A percentile compares a stretch with the other conserved stretches of the same genome.
These are phyloP conservation scores for Phytophthora boehmeriae DNA, from an alignment of 352 stramenopile species.

Conservation along the genomic window DNA sequence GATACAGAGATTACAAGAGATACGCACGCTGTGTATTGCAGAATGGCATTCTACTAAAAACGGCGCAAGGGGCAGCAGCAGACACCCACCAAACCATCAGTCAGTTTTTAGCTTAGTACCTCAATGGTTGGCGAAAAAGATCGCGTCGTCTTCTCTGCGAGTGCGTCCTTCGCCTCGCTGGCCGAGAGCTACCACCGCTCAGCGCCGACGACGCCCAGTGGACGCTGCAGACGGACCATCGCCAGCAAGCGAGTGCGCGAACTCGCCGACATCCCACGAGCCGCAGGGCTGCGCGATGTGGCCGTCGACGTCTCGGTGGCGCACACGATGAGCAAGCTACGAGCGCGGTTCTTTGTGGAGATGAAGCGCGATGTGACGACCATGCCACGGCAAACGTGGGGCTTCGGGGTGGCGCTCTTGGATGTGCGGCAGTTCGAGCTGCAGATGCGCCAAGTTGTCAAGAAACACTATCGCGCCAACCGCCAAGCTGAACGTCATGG, in stretches of 20 bases:
- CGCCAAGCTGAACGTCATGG: conserved; percentile 29
- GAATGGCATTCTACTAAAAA: not conserved
- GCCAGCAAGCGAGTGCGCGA: conserved; percentile 40
- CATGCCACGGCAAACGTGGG: conserved; percentile 34
- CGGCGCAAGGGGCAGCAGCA: conserved; percentile 3
- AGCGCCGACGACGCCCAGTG: conserved; percentile 11
- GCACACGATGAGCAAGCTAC: conserved; percentile 49
- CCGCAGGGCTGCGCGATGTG: conserved; percentile 57
- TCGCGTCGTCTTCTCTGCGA: conserved; percentile 21
- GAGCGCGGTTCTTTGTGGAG: conserved; percentile 61
- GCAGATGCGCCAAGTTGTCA: conserved; percentile 41
- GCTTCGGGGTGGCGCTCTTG: conserved; percentile 42
- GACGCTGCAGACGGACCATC: conserved; percentile 11
- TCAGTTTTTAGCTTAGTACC: not conserved
- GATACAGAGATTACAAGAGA: not conserved
- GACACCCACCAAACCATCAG: conserved; percentile 27
- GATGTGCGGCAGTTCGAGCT: conserved; percentile 50
- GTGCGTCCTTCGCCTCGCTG: conserved; percentile 19
- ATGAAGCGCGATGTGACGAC: conserved; percentile 33
- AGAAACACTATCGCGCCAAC: conserved; percentile 36
- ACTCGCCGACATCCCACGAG: conserved; percentile 63
- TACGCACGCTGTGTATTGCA: not conserved
- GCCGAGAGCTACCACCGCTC: conserved; percentile 21
- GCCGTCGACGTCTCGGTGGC: conserved; percentile 51
- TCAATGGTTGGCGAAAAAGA: conserved; percentile 26